phyloP scores from a whole-genome alignment of 2,329 filamentous ascomycete genomes.

The Magnaporthales sp. region DNA sequence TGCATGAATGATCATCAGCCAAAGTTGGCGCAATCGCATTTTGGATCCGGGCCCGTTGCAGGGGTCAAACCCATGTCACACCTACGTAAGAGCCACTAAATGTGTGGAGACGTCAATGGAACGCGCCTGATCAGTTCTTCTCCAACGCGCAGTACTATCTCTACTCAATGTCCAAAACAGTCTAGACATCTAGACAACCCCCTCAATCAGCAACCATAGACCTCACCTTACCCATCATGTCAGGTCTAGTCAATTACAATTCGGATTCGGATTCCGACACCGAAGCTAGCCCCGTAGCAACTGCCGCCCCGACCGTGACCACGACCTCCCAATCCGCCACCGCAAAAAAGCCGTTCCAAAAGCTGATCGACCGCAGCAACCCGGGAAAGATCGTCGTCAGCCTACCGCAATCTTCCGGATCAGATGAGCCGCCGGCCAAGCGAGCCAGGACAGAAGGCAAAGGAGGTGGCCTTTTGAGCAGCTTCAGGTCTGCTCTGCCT shows the following conservation, averaged over 20 bases:
- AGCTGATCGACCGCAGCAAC: constrained; percentile 73
- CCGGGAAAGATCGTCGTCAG: constrained; percentile 78
- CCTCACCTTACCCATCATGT: not conserved
- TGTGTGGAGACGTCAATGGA: not conserved
- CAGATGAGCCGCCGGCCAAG: constrained; percentile 56
- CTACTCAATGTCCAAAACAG: not conserved
- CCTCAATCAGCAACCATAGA: not conserved
- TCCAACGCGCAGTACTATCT: not conserved
- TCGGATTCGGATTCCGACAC: constrained; percentile 61
- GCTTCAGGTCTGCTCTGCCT: constrained; percentile 81
- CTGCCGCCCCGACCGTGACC: constrained; percentile 6
- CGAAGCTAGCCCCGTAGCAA: constrained; percentile 23
- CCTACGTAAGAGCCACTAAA: constrained; percentile 2
- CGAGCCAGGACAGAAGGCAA: constrained; percentile 46
- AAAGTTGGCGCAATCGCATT: not conserved
- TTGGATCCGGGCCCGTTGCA: not conserved
- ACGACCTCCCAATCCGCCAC: constrained; percentile 17
- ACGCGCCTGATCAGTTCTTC: not conserved
- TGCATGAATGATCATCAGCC: not conserved
- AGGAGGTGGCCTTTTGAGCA: constrained; percentile 54
- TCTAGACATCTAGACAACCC: not conserved
- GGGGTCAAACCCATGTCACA: not conserved
- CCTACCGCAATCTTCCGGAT: constrained; percentile 48
- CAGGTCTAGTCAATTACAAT: constrained; percentile 73
- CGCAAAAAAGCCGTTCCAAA: constrained; percentile 60